Evolutionary conservation across 2,329 filamentous ascomycete genomes (phyloP).

Genomic region (Pyrenophora seminiperda): DNA sequence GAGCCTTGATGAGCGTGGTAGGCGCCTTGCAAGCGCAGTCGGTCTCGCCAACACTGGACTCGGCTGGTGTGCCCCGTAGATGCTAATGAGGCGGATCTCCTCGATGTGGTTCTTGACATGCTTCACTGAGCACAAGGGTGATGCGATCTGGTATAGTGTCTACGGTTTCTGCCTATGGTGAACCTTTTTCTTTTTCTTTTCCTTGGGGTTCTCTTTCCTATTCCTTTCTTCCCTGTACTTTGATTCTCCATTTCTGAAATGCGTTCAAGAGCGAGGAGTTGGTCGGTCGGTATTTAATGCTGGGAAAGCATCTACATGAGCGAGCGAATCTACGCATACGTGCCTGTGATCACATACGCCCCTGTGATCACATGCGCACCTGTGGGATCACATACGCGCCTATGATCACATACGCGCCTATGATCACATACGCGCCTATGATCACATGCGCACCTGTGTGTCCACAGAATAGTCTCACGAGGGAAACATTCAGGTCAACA

Average conservation of each 20-base stretch:
- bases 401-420: too few species aligned
- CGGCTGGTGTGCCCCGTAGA: conserved; percentile 44
- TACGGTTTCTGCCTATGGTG: not conserved
- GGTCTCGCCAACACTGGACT: conserved; percentile 37
- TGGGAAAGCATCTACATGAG: conserved; percentile 21
- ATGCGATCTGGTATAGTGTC: not conserved
- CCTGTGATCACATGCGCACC: not conserved
- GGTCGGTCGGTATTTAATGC: conserved; percentile 23
- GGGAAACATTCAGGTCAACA: conserved; percentile 1
- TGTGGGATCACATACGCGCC: conserved; percentile 5
- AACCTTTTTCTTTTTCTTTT: conserved; percentile 9
- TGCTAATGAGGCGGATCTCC: conserved; percentile 36
- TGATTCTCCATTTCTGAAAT: conserved; percentile 5
- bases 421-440: conserved; percentile 17
- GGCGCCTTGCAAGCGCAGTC: conserved; percentile 31
- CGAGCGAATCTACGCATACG: conserved; percentile 17
- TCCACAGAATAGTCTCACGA: conserved; percentile 1
- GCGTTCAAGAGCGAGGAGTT: conserved; percentile 33
- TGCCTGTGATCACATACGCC: conserved; percentile 9
- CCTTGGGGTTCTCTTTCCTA: conserved; percentile 11
- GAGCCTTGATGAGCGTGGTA: conserved; percentile 40
- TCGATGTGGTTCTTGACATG: conserved; percentile 9
- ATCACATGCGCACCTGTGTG: not conserved
- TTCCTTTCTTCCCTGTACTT: conserved; percentile 5
- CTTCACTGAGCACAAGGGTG: conserved; percentile 13